Base-by-base conservation (phyloP, 2,329 filamentous ascomycete species). In the Colletotrichum sp. region DNA sequence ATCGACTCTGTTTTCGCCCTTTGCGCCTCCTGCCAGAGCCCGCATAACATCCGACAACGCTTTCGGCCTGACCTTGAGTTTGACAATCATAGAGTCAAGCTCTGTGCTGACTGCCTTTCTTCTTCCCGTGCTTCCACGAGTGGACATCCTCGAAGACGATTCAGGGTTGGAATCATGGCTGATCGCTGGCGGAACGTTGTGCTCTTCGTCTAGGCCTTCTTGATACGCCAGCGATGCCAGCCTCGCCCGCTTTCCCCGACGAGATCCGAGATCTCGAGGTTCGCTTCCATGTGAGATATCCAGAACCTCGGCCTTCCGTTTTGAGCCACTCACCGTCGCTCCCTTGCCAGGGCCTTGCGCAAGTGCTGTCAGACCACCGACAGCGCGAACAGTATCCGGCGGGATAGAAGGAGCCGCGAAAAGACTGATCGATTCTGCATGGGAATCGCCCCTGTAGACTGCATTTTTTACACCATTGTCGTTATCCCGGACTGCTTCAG, bases 281-380 rank as follows among this genome's bases (percentile, higher is more conserved):
- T 63, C 66, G 24, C 55, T 67, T 34, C 8, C 30, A 28, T 32
- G 60, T 10, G 32, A 34, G 8, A 9, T 24, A 28, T 67, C 39
- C 24, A 57, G 61, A 13, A 18, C n/a, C 24, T 71, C 74, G 6
- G 61, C 32, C 21, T 75, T 76, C 28, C 72, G 73, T 72, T 67
- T 76, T 12, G 48, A 18, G 13, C 13, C 26, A 12, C 70, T 63
- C 8, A 60, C 26, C 21, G 26, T 76, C 12, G 60, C 66, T 21
- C 63, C 71, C 55, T 67, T 74, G 28, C 70, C 72, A 18, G 43
- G 43, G 30, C 65, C 66, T 57, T 71, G 66, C 28, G 74, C 61
- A 15, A 76, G 74, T 24, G 36, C 48, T 48, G 72, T 68, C n/a
- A 76, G 39, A 36, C 70, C 74, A 9, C 32, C 21, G n/a, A 24